These are phyloP conservation scores for Lactarius evosmus DNA, from an alignment of 768 basidiomycete species.

Conservation along the genomic window DNA sequence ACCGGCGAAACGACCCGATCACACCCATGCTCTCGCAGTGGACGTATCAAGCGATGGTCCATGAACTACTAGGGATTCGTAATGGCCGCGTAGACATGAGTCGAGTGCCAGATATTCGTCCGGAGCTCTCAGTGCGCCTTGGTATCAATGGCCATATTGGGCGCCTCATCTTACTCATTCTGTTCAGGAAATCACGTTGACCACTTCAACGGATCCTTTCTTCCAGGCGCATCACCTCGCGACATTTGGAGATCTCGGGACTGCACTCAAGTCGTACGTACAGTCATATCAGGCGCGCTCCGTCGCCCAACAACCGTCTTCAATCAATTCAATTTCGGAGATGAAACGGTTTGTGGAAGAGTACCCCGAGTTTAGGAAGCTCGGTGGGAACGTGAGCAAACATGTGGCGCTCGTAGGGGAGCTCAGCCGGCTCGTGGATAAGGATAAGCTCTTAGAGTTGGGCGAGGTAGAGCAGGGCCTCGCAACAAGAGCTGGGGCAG, in stretches of 20 bases:
- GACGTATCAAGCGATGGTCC: constrained; percentile 99
- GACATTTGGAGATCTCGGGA: constrained; percentile 96
- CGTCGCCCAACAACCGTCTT: constrained; percentile 66
- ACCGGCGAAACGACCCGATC: constrained; percentile 94
- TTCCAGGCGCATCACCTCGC: constrained; percentile 87
- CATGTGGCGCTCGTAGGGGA: constrained; percentile 97
- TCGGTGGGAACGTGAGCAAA: constrained; percentile 98
- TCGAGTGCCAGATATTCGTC: constrained; percentile 77
- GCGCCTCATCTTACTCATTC: constrained; percentile 16
- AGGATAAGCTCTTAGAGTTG: constrained; percentile 81
- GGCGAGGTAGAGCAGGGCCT: constrained; percentile 96
- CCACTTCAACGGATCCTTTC: constrained; percentile 88
- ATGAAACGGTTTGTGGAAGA: constrained; percentile 99
- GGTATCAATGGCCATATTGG: not conserved
- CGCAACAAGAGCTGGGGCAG: constrained; percentile 86
- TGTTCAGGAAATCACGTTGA: constrained; percentile 86
- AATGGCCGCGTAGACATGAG: constrained; percentile 89
- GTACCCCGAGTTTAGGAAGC: constrained; percentile 94
- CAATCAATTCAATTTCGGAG: constrained; percentile 91
- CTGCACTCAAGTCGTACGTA: constrained; percentile 87
- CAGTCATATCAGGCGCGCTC: constrained; percentile 87
- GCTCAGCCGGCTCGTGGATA: constrained; percentile 82
- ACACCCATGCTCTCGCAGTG: constrained; percentile 95
- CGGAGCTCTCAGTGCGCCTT: constrained; percentile 73
- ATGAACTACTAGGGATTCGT: constrained; percentile 88